Evolutionary conservation across 257 asterid species (phyloP).

Genomic region (Eustoma russellianum): DNA sequence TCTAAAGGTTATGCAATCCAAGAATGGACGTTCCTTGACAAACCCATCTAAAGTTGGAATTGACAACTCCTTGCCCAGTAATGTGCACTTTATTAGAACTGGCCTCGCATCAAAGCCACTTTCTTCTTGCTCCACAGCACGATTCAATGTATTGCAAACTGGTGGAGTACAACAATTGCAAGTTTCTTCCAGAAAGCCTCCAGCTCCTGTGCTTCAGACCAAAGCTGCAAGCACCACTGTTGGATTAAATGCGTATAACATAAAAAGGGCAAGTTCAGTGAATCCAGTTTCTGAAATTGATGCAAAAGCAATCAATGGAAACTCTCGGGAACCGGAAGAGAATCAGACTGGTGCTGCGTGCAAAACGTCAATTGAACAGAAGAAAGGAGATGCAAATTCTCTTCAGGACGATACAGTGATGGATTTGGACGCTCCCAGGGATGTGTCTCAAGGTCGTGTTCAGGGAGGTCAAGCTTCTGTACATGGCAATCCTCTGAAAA

Average conservation of each 20-base stretch:
- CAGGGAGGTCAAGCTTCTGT: constrained; percentile 24
- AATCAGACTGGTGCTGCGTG: constrained; percentile 10
- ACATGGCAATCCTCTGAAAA: constrained; percentile 21
- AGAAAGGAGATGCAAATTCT: constrained; percentile 6
- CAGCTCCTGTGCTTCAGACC: constrained; percentile 17
- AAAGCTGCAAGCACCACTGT: constrained; percentile 15
- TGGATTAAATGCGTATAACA: constrained; percentile 10
- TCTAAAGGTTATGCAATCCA: constrained; percentile 58
- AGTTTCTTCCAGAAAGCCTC: constrained; percentile 27
- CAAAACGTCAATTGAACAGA: constrained; percentile 8
- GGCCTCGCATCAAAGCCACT: constrained; percentile 50
- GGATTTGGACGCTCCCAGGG: constrained; percentile 20
- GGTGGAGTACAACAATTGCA: constrained; percentile 29
- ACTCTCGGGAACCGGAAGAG: constrained; percentile 18
- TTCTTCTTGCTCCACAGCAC: constrained; percentile 24
- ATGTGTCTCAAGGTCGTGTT: constrained; percentile 14
- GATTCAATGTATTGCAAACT: constrained; percentile 26
- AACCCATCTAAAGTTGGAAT: constrained; percentile 40
- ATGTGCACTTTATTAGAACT: constrained; percentile 64
- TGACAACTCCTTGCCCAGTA: constrained; percentile 54
- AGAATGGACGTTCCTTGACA: constrained; percentile 40
- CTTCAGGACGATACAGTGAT: not conserved
- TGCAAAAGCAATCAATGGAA: constrained; percentile 14
- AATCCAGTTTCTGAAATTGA: constrained; percentile 15
- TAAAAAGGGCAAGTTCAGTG: constrained; percentile 14